phyloP scores from a whole-genome alignment of 768 basidiomycete genomes.

The Lactarius hatsudake region DNA sequence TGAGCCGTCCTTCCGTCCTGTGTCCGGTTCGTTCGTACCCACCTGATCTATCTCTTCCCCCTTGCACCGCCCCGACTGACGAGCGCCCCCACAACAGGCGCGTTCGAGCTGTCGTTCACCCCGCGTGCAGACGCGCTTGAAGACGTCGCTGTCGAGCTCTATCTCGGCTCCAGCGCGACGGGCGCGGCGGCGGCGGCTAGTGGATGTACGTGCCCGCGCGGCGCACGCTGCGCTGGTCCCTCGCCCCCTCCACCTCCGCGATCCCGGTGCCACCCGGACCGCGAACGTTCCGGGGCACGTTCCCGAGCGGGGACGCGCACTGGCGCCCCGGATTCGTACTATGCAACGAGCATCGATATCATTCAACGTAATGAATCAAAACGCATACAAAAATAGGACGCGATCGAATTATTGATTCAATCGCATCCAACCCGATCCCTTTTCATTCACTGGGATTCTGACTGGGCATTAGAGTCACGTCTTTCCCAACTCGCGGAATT shows the following conservation, averaged over 20 bases:
- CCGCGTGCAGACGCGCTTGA: constrained; percentile 58
- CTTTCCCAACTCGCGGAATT: no score
- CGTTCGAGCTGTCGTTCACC: constrained; percentile 47
- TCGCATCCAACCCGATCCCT: no score
- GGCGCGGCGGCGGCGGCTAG: constrained; percentile 65
- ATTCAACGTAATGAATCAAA: no score
- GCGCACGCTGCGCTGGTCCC: constrained; percentile 69
- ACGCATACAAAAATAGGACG: no score
- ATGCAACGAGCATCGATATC: no score
- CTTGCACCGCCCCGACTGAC: background rate
- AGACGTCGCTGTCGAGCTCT: constrained; percentile 65
- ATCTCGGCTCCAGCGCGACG: constrained; percentile 70
- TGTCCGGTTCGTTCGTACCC: constrained; percentile 68
- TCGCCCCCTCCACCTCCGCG: constrained; percentile 44
- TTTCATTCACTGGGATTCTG: no score
- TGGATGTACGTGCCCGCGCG: background rate
- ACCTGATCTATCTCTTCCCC: background rate
- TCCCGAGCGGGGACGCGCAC: constrained; percentile 39
- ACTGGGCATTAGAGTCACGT: no score
- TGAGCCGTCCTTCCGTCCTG: constrained; percentile 79
- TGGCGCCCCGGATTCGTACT: no score
- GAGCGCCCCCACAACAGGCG: constrained; percentile 37
- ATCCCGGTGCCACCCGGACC: constrained; percentile 43
- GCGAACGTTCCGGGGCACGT: constrained; percentile 64
- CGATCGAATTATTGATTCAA: no score